Evolutionary conservation across 2,329 filamentous ascomycete species (phyloP).

Genomic region (Trichoderma breve): DNA sequence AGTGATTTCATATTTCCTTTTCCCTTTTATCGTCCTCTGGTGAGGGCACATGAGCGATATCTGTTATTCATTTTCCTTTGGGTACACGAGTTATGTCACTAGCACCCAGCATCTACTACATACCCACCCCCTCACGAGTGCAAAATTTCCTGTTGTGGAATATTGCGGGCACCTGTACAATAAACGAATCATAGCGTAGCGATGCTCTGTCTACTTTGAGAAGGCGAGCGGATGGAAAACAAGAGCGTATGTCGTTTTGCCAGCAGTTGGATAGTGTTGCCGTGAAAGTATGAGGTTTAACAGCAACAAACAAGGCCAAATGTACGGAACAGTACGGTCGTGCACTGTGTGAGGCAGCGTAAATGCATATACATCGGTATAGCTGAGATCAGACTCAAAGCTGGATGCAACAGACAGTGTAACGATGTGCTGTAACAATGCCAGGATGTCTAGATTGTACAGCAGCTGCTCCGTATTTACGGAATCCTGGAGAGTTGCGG

Average conservation of each 20-base stretch:
- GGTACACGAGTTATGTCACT: background rate
- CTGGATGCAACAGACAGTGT: background rate
- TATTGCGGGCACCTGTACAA: conserved; percentile 9
- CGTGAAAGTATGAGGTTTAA: background rate
- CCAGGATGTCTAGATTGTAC: background rate
- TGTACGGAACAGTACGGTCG: background rate
- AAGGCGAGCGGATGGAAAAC: background rate
- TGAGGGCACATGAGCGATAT: background rate
- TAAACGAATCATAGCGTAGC: conserved; percentile 18
- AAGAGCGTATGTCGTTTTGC: background rate
- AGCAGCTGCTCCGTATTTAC: background rate
- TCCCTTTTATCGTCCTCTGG: background rate
- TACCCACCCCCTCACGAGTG: background rate
- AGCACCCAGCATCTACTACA: conserved; percentile 3
- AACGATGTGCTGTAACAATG: background rate
- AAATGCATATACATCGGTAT: background rate
- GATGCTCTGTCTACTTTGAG: background rate
- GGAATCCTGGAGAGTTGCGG: background rate
- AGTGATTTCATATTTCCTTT: background rate
- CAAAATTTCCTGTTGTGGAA: background rate
- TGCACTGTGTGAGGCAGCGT: background rate
- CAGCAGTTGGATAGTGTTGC: background rate
- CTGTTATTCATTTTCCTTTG: background rate
- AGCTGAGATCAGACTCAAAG: background rate
- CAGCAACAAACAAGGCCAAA: background rate